phyloP scores from a whole-genome alignment of 2,329 filamentous ascomycete species.

The Botrytis aclada region DNA sequence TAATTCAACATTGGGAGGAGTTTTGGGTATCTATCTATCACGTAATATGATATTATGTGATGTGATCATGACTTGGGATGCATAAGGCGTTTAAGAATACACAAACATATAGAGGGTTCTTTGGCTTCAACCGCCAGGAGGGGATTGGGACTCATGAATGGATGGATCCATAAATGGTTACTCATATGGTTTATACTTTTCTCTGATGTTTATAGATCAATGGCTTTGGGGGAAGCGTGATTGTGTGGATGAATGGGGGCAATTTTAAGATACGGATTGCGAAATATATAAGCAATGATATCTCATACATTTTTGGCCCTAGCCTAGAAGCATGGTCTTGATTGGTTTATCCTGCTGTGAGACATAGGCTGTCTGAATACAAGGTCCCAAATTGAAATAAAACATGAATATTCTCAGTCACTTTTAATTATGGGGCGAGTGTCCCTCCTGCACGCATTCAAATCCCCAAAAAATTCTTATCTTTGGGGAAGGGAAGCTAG shows the following conservation, averaged over 20 bases:
- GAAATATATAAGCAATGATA: neutral
- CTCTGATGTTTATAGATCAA: neutral
- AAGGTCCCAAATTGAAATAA: neutral
- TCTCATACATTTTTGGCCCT: neutral
- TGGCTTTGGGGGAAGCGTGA: neutral
- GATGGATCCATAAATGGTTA: neutral
- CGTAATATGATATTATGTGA: constrained; percentile 11
- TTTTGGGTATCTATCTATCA: constrained; percentile 12
- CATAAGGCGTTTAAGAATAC: constrained; percentile 9
- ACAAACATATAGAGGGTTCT: constrained; percentile 12
- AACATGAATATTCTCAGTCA: too few species aligned
- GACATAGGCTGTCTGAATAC: neutral
- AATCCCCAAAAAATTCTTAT: neutral
- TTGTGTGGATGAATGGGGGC: neutral
- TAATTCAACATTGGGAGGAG: constrained; percentile 20
- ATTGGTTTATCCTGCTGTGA: neutral
- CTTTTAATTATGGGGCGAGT: neutral
- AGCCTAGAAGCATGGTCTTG: neutral
- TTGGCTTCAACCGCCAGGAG: constrained; percentile 16
- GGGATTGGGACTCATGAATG: neutral
- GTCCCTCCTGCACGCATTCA: neutral
- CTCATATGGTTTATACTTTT: neutral
- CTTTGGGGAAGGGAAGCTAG: neutral
- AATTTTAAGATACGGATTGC: neutral
- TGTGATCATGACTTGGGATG: constrained; percentile 11